A percentile compares a stretch with the other conserved stretches of the same genome.
These are phyloP conservation scores for Trichoderma pleuroti DNA, from an alignment of 2,329 filamentous ascomycete genomes.

Conservation along the genomic window DNA sequence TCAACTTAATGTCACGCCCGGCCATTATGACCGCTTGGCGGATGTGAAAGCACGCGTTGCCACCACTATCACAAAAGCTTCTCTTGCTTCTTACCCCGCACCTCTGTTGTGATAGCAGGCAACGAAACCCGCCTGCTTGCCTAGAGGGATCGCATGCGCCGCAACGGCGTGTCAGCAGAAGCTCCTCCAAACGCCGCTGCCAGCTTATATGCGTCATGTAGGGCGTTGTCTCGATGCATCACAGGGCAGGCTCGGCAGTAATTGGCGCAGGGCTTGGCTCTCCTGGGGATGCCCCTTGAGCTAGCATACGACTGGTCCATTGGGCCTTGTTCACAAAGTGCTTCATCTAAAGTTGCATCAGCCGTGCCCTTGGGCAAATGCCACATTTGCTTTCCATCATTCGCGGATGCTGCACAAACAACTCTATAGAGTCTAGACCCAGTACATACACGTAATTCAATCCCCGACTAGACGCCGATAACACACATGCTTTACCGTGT, in stretches of 20 bases:
- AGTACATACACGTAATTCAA: slow-evolving; percentile 2
- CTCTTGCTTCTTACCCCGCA: slow-evolving; percentile 10
- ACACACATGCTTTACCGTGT: slow-evolving; percentile 6
- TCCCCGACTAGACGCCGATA: not conserved
- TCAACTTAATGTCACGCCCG: not conserved
- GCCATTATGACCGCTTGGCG: not conserved
- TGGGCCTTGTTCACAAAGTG: not conserved
- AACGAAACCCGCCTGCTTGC: not conserved
- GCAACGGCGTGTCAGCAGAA: slow-evolving; percentile 1
- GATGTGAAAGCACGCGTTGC: not conserved
- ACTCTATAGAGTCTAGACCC: slow-evolving; percentile 11
- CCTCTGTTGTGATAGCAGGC: not conserved
- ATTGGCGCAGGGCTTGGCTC: not conserved
- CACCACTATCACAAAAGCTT: slow-evolving; percentile 12
- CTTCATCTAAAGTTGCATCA: not conserved
- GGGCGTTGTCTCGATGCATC: not conserved
- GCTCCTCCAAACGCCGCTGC: not conserved
- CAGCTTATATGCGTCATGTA: slow-evolving; percentile 9
- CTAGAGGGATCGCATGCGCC: not conserved
- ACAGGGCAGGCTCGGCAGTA: not conserved
- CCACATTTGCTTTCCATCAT: not conserved
- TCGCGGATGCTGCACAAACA: not conserved
- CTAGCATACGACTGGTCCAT: not conserved
- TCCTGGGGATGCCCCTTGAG: not conserved
- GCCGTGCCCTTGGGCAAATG: not conserved